A percentile compares a stretch with the other conserved stretches of the same genome.
Evolutionary conservation across 2,329 filamentous ascomycete genomes (phyloP).

Genomic region (Penicillium sumatraense): DNA sequence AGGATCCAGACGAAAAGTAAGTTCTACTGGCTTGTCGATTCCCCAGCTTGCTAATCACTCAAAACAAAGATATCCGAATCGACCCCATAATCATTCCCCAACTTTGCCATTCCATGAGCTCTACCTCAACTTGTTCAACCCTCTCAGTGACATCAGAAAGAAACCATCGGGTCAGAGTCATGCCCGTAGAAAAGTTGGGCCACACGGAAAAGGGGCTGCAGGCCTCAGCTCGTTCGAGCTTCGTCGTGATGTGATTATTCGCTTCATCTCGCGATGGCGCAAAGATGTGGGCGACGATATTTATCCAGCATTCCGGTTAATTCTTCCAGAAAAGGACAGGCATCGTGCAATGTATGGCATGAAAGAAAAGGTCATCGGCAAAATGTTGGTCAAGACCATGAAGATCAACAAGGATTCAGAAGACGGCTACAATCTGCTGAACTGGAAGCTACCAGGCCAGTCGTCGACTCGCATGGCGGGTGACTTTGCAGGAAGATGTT

Average conservation of each 20-base stretch:
- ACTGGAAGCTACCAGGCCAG: slow-evolving; percentile 89
- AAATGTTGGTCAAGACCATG: slow-evolving; percentile 87
- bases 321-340: slow-evolving; percentile 89
- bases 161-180: slow-evolving; percentile 61
- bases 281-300: slow-evolving; percentile 88
- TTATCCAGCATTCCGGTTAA: slow-evolving; percentile 88
- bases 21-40: background rate
- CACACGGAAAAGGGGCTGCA: slow-evolving; percentile 52
- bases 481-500: slow-evolving; percentile 90
- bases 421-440: slow-evolving; percentile 80
- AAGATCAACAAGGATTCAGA: slow-evolving; percentile 90
- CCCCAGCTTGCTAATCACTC: slow-evolving; percentile 11
- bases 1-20: slow-evolving; percentile 39
- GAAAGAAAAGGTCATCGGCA: slow-evolving; percentile 90
- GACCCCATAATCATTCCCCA: slow-evolving; percentile 77
- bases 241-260: slow-evolving; percentile 77
- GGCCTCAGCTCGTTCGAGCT: slow-evolving; percentile 75
- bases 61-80: slow-evolving; percentile 70
- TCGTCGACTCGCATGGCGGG: slow-evolving; percentile 72
- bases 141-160: slow-evolving; percentile 77
- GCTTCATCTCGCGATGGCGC: slow-evolving; percentile 86
- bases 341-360: slow-evolving; percentile 92
- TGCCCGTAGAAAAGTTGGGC: slow-evolving; percentile 63
- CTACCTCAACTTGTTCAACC: slow-evolving; percentile 79
- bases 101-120: slow-evolving; percentile 84